Percentiles rank a stretch among this genome's conserved stretches.
phyloP scores from a whole-genome alignment of 2,329 filamentous ascomycete genomes.

The Purpureocillium takamizusanense region DNA sequence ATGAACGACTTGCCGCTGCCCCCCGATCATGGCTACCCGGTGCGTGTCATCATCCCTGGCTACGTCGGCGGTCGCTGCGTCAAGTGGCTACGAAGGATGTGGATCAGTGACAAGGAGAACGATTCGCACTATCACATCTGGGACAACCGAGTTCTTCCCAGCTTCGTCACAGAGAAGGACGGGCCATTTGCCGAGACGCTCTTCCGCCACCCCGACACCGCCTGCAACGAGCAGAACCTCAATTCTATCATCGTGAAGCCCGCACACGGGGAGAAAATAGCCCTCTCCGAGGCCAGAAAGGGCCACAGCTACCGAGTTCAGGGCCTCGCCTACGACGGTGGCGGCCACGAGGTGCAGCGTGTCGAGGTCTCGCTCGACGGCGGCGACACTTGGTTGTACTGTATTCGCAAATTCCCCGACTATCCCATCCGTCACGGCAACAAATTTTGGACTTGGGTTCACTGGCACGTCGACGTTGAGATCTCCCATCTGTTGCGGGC shows the following conservation, averaged over 20 bases:
- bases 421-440: slow-evolving; percentile 38
- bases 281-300: slow-evolving; percentile 23
- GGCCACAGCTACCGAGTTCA: slow-evolving; percentile 24
- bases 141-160: slow-evolving; percentile 37
- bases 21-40: slow-evolving; percentile 35
- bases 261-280: slow-evolving; percentile 33
- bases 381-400: slow-evolving; percentile 28
- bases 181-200: slow-evolving; percentile 35
- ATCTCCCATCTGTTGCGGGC: slow-evolving; percentile 31
- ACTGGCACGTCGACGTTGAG: slow-evolving; percentile 41
- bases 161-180: slow-evolving; percentile 38
- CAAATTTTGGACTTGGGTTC: slow-evolving; percentile 45
- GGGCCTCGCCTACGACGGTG: slow-evolving; percentile 34
- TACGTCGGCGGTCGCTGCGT: slow-evolving; percentile 33
- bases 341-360: slow-evolving; percentile 37
- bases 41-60: slow-evolving; percentile 30
- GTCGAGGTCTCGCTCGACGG: slow-evolving; percentile 39
- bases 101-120: slow-evolving; percentile 31
- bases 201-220: slow-evolving; percentile 38
- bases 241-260: slow-evolving; percentile 38
- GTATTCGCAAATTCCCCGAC: slow-evolving; percentile 30
- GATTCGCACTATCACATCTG: slow-evolving; percentile 34
- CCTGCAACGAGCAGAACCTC: slow-evolving; percentile 37
- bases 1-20: slow-evolving; percentile 35
- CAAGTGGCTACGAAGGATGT: slow-evolving; percentile 36